These are phyloP conservation scores for Bacidia rubella DNA, from an alignment of 495 filamentous ascomycete genomes.

Conservation along the genomic window DNA sequence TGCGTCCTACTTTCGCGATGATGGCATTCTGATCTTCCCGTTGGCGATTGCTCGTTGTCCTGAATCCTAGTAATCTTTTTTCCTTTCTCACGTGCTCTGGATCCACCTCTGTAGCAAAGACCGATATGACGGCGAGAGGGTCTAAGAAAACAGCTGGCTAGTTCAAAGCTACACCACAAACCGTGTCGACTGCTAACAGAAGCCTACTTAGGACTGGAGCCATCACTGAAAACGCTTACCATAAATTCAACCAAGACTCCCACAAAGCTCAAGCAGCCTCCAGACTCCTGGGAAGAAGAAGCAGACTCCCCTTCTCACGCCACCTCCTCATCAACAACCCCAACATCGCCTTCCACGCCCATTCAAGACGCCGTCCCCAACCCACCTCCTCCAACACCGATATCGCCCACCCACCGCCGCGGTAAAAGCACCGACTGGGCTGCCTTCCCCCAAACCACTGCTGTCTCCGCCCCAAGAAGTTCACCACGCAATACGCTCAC, in stretches of 20 bases:
- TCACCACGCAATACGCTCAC: slow-evolving; percentile 17
- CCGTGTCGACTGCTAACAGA: no score
- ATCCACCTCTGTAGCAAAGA: no score
- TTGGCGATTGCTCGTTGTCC: no score
- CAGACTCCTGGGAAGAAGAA: slow-evolving; percentile 82
- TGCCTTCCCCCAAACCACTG: slow-evolving; percentile 15
- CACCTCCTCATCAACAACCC: slow-evolving; percentile 22
- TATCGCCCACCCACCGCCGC: slow-evolving; percentile 33
- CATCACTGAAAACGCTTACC: slow-evolving; percentile 32
- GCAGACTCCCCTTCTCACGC: slow-evolving; percentile 28
- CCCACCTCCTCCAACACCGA: slow-evolving; percentile 48
- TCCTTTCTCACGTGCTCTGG: no score
- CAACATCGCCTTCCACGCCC: slow-evolving; percentile 20
- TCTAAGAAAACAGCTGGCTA: background rate
- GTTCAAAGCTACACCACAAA: no score
- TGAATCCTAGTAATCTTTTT: no score
- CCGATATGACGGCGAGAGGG: background rate
- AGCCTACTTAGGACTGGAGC: slow-evolving; percentile 33
- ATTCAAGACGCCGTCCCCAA: slow-evolving; percentile 22
- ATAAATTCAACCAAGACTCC: slow-evolving; percentile 22
- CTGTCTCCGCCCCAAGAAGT: slow-evolving; percentile 9
- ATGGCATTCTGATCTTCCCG: no score
- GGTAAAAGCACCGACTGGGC: slow-evolving; percentile 13
- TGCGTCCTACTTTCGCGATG: no score
- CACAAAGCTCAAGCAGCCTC: slow-evolving; percentile 25